Base-by-base conservation (phyloP, 2,329 filamentous ascomycete species). In the Furcasterigmium furcatum region DNA sequence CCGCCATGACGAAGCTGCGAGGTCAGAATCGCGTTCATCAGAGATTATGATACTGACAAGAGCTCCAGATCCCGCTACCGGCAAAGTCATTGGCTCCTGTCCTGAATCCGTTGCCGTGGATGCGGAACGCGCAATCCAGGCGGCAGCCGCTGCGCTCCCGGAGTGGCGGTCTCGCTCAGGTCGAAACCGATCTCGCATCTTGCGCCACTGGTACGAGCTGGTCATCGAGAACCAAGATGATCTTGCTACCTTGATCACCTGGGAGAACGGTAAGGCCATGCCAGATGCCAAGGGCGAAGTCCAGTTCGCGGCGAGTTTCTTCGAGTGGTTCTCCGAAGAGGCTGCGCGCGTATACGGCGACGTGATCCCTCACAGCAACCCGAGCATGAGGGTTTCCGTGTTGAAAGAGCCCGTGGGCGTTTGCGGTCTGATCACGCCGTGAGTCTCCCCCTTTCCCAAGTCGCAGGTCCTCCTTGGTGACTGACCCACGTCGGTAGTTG, bases 211-310 rank as follows among this genome's bases (percentile, higher is more conserved):
- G 82, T 80, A 82, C 61, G 74, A 85, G 52, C 69, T 87, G 55
- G 81, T 87, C 70, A 63, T 80, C 43, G 80, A 83, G 43, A 83
- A 87, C 54, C 67, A 72, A 41, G 82, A 85, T 22, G 85, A 88
- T 56, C 66, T 88, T 76, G n/a, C 88, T 9, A 88, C 76, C 49
- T 74, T 95, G 49, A 90, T 95, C 58, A 92, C 88, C 29, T 88
- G 85, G 82, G 90, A 95, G 71, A 95, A 94, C 54, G 89, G 89
- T 51, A 95, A 95, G 72, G 87, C 89, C 1, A 59, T 87, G 24
- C 80, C 85, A 22, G 87, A 91, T 60, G 84, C 87, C 25, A 80
- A 79, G 60, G 84, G 82, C 35, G 87, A 91, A 68, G 79, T 83
- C 5, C 70, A 73, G 25, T 90, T 90, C 58, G 85, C 86, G 7